Percentiles rank a stretch among this genome's conserved stretches.
These are phyloP conservation scores for Pseudogymnoascus sp. DNA, from an alignment of 2,329 filamentous ascomycete genomes.

Conservation along the genomic window DNA sequence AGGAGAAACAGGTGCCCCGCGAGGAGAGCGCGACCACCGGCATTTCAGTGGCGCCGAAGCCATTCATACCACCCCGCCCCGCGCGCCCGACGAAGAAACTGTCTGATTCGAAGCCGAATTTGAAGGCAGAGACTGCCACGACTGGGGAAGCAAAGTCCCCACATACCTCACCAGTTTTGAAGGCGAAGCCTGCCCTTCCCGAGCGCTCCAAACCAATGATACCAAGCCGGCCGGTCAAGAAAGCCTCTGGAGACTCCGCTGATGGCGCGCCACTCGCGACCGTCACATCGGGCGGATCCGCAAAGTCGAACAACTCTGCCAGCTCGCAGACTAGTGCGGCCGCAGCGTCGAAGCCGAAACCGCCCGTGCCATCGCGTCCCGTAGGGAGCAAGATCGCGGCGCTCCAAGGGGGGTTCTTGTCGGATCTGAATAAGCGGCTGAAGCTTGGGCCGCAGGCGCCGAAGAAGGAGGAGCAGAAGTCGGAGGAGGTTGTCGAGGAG, in stretches of 20 bases:
- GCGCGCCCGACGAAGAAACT: slow-evolving; percentile 33
- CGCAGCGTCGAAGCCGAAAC: slow-evolving; percentile 61
- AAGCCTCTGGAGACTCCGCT: slow-evolving; percentile 32
- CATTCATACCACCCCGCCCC: slow-evolving; percentile 50
- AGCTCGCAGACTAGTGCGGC: slow-evolving; percentile 34
- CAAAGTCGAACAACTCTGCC: slow-evolving; percentile 22
- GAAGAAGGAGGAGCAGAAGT: slow-evolving; percentile 61
- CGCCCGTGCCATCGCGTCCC: slow-evolving; percentile 70
- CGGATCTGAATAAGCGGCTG: slow-evolving; percentile 82
- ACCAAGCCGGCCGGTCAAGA: slow-evolving; percentile 51
- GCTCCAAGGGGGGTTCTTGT: slow-evolving; percentile 85
- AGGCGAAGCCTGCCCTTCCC: slow-evolving; percentile 23
- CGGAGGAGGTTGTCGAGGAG: slow-evolving; percentile 47
- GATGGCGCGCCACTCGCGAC: slow-evolving; percentile 23
- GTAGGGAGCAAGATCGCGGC: slow-evolving; percentile 81
- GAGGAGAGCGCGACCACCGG: slow-evolving; percentile 19
- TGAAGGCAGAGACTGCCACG: slow-evolving; percentile 19
- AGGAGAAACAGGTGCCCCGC: slow-evolving; percentile 21
- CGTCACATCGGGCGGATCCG: slow-evolving; percentile 22
- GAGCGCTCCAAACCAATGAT: slow-evolving; percentile 35
- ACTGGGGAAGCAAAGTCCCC: slow-evolving; percentile 15
- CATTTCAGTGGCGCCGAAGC: slow-evolving; percentile 42
- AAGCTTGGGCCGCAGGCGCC: slow-evolving; percentile 74
- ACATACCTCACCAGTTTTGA: slow-evolving; percentile 21
- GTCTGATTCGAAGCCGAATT: slow-evolving; percentile 28